Base-by-base conservation (phyloP, 257 asterid species). In the Solanum lycopersicoides region DNA sequence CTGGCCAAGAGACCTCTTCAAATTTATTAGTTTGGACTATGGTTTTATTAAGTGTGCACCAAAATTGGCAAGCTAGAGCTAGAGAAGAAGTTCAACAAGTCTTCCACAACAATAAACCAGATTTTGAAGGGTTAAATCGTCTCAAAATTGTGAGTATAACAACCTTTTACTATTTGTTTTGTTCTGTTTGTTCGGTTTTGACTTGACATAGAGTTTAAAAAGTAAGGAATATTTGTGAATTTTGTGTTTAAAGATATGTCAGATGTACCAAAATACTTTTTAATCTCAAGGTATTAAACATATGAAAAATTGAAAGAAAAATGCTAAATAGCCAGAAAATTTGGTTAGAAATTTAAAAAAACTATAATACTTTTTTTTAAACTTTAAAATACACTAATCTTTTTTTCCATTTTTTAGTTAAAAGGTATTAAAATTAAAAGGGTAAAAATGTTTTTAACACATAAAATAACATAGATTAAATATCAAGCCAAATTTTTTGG, bases 1-100 rank as follows among this genome's bases (percentile, higher is more conserved):
- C 95, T 30, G 96, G 95, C 2, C 96, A 93, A 88, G 95, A 93
- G 69, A 88, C 90, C 86, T 88, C 93, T 2, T 89, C 96, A 60
- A 88, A 89, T 83, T 84, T 93, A 23, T 84, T 92, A 5, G 71
- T 89, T 2, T 93, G 96, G 96, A 91, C 95, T 2, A 86, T 93
- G 92, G 41, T 93, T 63, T 83, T 92, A 86, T 83, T 93, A 30
- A 89, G 95, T 87, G 32, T 86, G 2, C 93, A 94, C 63, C 93
- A 84, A 18, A 77, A 32, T 18, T 94, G 97, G 97, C 95, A 94
- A 88, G 47, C 53, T 34, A 92, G 88, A 11, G 97, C 97, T 1
- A 77, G 97, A 56, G 88, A 91, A 60, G 95, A 94, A 83, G 75
- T 93, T 90, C 63, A 25, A 12, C 88, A 75, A 35, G 90, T 89